Conservation (phyloP, 345 rosid species). For the Sisymbrium irio region DNA sequence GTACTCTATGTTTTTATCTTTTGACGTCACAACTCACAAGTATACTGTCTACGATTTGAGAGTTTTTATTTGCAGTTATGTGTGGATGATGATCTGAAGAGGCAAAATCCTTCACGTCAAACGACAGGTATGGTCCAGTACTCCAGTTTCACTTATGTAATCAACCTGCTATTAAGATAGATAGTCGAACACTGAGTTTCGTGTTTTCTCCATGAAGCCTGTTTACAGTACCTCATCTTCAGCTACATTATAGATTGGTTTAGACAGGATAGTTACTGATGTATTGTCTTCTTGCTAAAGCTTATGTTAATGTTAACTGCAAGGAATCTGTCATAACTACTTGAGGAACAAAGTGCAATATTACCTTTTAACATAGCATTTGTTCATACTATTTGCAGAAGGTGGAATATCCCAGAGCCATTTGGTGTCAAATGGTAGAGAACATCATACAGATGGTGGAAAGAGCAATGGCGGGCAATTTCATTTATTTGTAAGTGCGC, state of each 20-base stretch:
- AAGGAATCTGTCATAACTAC: neutral
- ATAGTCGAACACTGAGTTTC: neutral
- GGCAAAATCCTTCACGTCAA: slow-evolving; percentile 48
- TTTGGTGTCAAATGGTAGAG: slow-evolving; percentile 45
- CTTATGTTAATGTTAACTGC: neutral
- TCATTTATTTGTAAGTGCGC: slow-evolving; percentile 67
- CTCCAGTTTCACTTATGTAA: neutral
- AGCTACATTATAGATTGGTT: slow-evolving; percentile 10
- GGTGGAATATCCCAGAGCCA: slow-evolving; percentile 56
- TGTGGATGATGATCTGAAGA: slow-evolving; percentile 45
- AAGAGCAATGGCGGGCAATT: slow-evolving; percentile 58
- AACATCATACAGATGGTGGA: slow-evolving; percentile 55
- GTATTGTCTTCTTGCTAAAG: neutral
- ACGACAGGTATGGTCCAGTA: slow-evolving; percentile 43
- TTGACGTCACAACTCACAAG: slow-evolving; percentile 12
- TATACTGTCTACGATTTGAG: slow-evolving; percentile 12
- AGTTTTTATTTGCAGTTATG: slow-evolving; percentile 39
- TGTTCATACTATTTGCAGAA: slow-evolving; percentile 49
- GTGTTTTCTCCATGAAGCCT: neutral
- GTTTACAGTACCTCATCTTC: slow-evolving; percentile 4
- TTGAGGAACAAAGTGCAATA: neutral
- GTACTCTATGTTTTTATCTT: slow-evolving; percentile 1
- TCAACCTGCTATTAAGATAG: neutral
- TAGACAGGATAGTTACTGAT: neutral
- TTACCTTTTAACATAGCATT: slow-evolving; percentile 8